A percentile compares a stretch with the other conserved stretches of the same genome.
phyloP scores from a whole-genome alignment of 2,329 filamentous ascomycete genomes.

The Pestalotiopsis sp. region DNA sequence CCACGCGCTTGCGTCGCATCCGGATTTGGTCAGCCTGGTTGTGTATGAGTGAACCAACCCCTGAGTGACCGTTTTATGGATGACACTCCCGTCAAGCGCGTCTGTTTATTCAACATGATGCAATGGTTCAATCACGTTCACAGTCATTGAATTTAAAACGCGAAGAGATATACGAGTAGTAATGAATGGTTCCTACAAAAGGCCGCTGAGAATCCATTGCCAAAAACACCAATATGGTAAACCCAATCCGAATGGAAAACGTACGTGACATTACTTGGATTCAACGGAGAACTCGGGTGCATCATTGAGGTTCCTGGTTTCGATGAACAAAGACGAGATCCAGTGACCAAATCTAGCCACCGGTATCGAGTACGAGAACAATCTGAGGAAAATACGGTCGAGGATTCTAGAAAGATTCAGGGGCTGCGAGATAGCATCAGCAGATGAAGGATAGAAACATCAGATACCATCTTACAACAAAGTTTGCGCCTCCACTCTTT shows the following conservation, averaged over 20 bases:
- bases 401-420: background rate
- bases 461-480: background rate
- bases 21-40: background rate
- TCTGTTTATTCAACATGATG: too few relatives aligned
- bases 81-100: too few relatives aligned
- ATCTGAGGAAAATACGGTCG: background rate
- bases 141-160: too few relatives aligned
- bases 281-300: slow-evolving; percentile 1
- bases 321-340: background rate
- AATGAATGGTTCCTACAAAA: background rate
- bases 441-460: background rate
- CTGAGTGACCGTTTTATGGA: too few relatives aligned
- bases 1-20: background rate
- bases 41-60: background rate
- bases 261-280: background rate
- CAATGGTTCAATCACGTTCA: too few relatives aligned
- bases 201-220: background rate
- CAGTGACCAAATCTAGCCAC: background rate
- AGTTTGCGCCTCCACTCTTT: slow-evolving; percentile 7
- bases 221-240: background rate
- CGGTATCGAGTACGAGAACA: background rate
- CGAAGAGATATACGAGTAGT: background rate
- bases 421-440: background rate
- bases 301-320: background rate
- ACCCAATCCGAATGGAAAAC: background rate